Percentiles rank a stretch among this genome's conserved stretches.
Evolutionary conservation across 768 basidiomycete genomes (phyloP).

Genomic region (Psilocybe azurescens): DNA sequence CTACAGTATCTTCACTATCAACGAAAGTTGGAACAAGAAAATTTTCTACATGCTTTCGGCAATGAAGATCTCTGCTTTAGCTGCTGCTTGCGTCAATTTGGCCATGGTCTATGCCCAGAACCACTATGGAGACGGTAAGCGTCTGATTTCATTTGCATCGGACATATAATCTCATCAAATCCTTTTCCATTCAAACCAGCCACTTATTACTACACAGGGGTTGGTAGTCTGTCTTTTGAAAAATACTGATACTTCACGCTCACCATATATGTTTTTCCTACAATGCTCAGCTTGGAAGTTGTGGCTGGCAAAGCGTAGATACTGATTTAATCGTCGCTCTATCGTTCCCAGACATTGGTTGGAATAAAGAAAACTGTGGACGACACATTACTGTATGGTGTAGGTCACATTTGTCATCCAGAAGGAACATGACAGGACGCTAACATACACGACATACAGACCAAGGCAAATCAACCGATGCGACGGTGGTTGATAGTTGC

Average conservation of each 20-base stretch:
- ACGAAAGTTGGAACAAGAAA: neutral
- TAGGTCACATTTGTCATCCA: neutral
- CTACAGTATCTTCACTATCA: no score
- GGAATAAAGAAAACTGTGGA: neutral
- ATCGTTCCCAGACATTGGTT: neutral
- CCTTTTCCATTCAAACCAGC: neutral
- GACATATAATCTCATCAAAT: no score
- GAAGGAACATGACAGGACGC: neutral
- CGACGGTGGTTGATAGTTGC: conserved; percentile 32
- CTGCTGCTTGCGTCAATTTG: neutral
- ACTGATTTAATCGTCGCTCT: conserved; percentile 1
- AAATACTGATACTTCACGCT: neutral
- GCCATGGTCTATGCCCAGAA: neutral
- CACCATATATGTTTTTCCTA: neutral
- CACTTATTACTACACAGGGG: neutral
- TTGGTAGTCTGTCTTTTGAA: neutral
- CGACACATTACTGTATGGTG: conserved; percentile 1
- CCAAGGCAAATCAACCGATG: conserved; percentile 25
- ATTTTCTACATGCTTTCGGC: neutral
- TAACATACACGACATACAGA: conserved; percentile 10
- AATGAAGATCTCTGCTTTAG: neutral
- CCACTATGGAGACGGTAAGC: neutral
- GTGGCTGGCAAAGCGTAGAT: conserved; percentile 3
- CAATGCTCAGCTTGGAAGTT: neutral
- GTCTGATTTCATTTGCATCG: neutral